Conservation (phyloP, 352 stramenopile genomes). For the Phytophthora ohioensis region DNA sequence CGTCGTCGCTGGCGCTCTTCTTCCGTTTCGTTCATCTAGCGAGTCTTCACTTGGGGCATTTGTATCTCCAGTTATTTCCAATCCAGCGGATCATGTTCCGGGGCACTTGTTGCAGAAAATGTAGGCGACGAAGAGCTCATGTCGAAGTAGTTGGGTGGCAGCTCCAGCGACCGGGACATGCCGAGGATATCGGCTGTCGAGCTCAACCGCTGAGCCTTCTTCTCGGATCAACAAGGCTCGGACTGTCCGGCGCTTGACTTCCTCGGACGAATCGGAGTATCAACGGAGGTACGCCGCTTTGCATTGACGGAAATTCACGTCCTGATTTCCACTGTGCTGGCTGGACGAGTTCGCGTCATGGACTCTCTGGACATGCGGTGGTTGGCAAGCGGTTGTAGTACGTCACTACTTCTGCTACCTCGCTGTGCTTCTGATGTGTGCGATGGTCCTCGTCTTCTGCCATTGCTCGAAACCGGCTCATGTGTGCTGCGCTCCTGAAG, state of each 20-base stretch:
- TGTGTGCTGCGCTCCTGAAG: constrained; percentile 11
- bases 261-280: constrained; percentile 14
- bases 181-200: constrained; percentile 43
- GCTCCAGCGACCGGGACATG: constrained; percentile 28
- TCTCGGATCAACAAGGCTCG: constrained; percentile 24
- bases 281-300: constrained; percentile 19
- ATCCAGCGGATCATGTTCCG: constrained; percentile 13
- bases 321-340: constrained; percentile 13
- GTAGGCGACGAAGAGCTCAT: constrained; percentile 33
- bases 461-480: constrained; percentile 12
- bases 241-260: constrained; percentile 13
- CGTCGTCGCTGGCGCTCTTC: constrained; percentile 39
- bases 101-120: constrained; percentile 12
- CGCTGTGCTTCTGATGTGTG: constrained; percentile 6
- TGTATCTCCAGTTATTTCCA: constrained; percentile 21
- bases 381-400: constrained; percentile 29
- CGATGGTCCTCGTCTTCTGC: constrained; percentile 21
- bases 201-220: constrained; percentile 29
- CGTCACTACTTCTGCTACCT: constrained; percentile 14
- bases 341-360: constrained; percentile 12
- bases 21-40: constrained; percentile 31
- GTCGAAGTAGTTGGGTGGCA: constrained; percentile 39
- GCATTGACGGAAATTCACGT: neutral
- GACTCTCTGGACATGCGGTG: constrained; percentile 28
- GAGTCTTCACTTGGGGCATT: constrained; percentile 13